Percentiles rank a stretch among this genome's conserved stretches.
These are phyloP conservation scores for Penicillium expansum DNA, from an alignment of 2,329 filamentous ascomycete genomes.

Conservation along the genomic window DNA sequence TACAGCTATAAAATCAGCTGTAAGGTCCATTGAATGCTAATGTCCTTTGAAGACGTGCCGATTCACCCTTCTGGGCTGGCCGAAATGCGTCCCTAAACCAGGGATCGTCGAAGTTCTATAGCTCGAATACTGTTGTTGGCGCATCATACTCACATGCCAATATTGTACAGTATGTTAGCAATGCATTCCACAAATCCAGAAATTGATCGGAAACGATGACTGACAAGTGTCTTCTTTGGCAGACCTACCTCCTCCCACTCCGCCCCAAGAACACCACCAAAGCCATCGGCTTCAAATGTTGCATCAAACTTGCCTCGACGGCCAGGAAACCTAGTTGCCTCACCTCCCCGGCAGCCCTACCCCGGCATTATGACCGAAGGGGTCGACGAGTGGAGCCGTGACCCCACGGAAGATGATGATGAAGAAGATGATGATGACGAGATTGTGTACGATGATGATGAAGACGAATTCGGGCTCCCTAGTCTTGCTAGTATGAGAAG, in stretches of 20 bases:
- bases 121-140: constrained; percentile 76
- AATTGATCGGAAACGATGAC: constrained; percentile 8
- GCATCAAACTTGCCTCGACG: constrained; percentile 51
- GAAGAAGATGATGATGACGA: constrained; percentile 64
- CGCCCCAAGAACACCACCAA: constrained; percentile 71
- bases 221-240: constrained; percentile 14
- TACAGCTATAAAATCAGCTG: not conserved
- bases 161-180: constrained; percentile 68
- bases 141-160: constrained; percentile 96
- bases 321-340: constrained; percentile 30
- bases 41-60: constrained; percentile 58
- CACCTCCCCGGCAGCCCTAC: constrained; percentile 69
- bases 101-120: constrained; percentile 57
- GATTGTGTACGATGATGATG: constrained; percentile 78
- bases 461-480: constrained; percentile 92
- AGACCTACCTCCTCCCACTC: constrained; percentile 31
- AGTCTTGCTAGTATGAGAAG: constrained; percentile 89
- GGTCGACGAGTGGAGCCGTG: constrained; percentile 73
- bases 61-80: constrained; percentile 83
- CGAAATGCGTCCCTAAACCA: constrained; percentile 53
- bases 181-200: constrained; percentile 58
- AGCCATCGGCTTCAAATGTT: constrained; percentile 54
- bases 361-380: constrained; percentile 77
- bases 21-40: constrained; percentile 4
- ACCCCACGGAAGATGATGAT: constrained; percentile 57